Conservation (phyloP, 805 yeast species). For the Pichia kluyveri region DNA sequence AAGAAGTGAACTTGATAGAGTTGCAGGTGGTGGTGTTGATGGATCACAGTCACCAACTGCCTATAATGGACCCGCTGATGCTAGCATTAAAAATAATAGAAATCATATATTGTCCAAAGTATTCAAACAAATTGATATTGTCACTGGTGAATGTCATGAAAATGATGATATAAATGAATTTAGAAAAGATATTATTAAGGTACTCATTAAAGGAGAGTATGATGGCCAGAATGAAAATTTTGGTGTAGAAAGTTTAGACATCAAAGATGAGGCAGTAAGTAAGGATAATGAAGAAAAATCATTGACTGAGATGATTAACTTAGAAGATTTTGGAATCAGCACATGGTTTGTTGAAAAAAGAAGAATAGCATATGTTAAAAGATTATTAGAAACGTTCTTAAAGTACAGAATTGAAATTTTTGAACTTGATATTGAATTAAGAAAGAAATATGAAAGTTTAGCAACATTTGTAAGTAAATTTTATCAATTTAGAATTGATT, state of each 20-base stretch:
- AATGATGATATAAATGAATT: background rate
- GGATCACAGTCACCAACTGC: constrained; percentile 1
- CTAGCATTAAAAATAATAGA: background rate
- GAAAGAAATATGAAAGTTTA: constrained; percentile 45
- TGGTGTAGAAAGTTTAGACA: background rate
- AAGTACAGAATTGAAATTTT: constrained; percentile 35
- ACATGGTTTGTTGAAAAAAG: constrained; percentile 41
- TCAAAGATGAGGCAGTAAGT: background rate
- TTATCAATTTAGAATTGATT: constrained; percentile 38
- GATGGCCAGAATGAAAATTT: too few species aligned
- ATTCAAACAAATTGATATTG: constrained; percentile 7
- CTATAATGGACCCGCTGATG: background rate
- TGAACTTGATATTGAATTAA: constrained; percentile 38
- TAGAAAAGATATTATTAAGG: constrained; percentile 2
- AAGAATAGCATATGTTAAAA: constrained; percentile 37
- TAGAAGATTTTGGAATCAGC: constrained; percentile 1
- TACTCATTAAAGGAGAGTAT: background rate
- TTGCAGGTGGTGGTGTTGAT: constrained; percentile 7
- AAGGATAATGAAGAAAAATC: background rate
- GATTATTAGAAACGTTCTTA: constrained; percentile 30
- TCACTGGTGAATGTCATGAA: background rate
- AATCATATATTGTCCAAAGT: background rate
- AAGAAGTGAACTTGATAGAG: constrained; percentile 20
- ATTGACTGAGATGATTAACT: constrained; percentile 1
- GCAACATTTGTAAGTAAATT: constrained; percentile 59